Base-by-base conservation (phyloP, 2,329 filamentous ascomycete species). In the Diplocarpon rosae region DNA sequence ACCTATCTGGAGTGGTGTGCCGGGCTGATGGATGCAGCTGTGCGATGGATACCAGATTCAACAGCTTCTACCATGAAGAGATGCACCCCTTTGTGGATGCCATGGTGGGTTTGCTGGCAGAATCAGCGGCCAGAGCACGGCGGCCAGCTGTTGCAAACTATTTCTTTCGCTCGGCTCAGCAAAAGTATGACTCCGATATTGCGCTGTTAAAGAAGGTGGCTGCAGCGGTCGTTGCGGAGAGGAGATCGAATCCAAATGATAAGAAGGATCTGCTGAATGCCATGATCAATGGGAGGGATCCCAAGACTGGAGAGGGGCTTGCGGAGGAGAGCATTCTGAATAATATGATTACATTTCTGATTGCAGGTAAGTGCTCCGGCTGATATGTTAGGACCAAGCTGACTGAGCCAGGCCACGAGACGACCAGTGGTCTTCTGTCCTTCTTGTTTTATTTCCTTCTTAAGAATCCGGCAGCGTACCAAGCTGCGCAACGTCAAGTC, bases 281-380 rank as follows among this genome's bases (percentile, higher is more conserved):
- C 28, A 83, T 89, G 79, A 65, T 89, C 36, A 67, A 77, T 6
- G 80, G 79, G 0, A 70, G 69, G 10, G 83, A 88, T 56, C 71
- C 77, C 1, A 73, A 77, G 62, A 85, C 81, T 3, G 80, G 81
- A 11, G 67, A 79, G 53, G 71, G 70, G n/a, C 64, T 87, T 52
- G 71, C 67, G 1, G 78, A 84, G 47, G 66, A 72, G 4, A 74
- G 69, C 39, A 82, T 86, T 50, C 71, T 76, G 13, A 70, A 81
- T 58, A 84, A 87, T 51, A 75, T 87, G 64, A 78, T 83, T 47
- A 86, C 81, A 0, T 85, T 86, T 52, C 62, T 86, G 9, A 78
- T 30, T 78, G 69, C 63, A 58, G 51, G 57, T 51, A 35, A 34
- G 49, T 42, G 15, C 37, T 12, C 28, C 16, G 1, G 7, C 3